A percentile compares a stretch with the other conserved stretches of the same genome.
Conservation (phyloP, 73 alveolate species). For the Symbiodinium natans region DNA sequence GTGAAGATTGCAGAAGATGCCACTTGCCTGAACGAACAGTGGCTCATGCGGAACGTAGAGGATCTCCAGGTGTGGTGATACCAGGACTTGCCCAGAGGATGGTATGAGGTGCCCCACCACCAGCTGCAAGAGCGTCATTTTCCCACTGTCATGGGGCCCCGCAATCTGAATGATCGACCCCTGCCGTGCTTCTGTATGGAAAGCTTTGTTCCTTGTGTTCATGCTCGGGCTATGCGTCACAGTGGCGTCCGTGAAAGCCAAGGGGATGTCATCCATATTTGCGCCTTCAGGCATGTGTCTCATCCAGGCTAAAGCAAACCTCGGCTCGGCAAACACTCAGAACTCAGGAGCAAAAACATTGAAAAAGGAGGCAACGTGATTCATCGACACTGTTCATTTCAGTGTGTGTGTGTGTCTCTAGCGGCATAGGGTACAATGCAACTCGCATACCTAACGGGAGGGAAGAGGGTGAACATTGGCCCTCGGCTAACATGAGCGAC, state of each 20-base stretch:
- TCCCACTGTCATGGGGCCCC: not conserved
- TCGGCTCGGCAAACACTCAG: not conserved
- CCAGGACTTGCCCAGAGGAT: not conserved
- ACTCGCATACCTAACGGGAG: too few relatives aligned
- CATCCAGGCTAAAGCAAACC: not conserved
- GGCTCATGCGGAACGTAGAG: conserved; percentile 12
- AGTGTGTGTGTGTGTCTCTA: too few relatives aligned
- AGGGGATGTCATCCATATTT: not conserved
- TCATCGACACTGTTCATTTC: too few relatives aligned
- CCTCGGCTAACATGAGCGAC: too few relatives aligned
- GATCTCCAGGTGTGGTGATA: conserved; percentile 8
- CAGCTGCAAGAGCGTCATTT: not conserved
- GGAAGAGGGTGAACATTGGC: too few relatives aligned
- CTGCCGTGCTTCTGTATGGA: not conserved
- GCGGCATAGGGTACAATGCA: too few relatives aligned
- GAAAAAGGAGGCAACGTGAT: too few relatives aligned
- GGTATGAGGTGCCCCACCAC: not conserved
- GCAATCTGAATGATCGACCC: not conserved
- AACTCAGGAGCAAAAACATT: too few relatives aligned
- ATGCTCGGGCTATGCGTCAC: not conserved
- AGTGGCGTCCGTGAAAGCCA: not conserved
- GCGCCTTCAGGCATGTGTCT: not conserved
- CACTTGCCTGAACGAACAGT: not conserved
- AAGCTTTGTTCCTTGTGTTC: not conserved
- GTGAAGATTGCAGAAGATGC: not conserved